Conservation (phyloP, 768 basidiomycete species). For the Tephrocybe sp. region DNA sequence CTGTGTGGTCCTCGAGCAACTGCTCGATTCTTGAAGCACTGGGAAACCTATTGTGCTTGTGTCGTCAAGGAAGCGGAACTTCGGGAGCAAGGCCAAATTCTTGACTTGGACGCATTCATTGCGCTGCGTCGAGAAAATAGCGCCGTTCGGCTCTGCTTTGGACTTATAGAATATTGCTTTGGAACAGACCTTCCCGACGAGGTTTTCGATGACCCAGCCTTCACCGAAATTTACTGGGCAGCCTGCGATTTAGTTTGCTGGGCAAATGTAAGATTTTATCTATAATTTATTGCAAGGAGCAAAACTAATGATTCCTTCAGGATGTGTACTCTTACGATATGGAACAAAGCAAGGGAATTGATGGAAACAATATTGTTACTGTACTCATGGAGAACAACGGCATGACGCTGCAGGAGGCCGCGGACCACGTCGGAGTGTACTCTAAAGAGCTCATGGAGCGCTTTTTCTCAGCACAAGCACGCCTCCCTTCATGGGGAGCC, state of each 20-base stretch:
- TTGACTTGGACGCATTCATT: conserved; percentile 52
- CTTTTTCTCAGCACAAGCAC: conserved; percentile 44
- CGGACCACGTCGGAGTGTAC: conserved; percentile 52
- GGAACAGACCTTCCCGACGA: conserved; percentile 63
- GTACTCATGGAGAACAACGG: conserved; percentile 59
- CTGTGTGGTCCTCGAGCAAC: conserved; percentile 44
- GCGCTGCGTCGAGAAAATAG: conserved; percentile 66
- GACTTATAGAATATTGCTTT: conserved; percentile 57
- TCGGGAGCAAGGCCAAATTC: conserved; percentile 53
- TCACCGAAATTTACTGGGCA: conserved; percentile 53
- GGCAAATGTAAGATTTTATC: conserved; percentile 54
- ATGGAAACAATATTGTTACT: conserved; percentile 66
- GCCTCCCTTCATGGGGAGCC: conserved; percentile 47
- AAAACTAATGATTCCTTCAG: conserved; percentile 37
- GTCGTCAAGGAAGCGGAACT: conserved; percentile 62
- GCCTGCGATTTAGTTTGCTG: conserved; percentile 67
- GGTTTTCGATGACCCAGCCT: conserved; percentile 53
- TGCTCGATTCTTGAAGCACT: conserved; percentile 49
- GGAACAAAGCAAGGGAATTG: conserved; percentile 65
- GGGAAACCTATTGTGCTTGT: conserved; percentile 53
- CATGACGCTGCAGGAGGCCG: conserved; percentile 55
- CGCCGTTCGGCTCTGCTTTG: conserved; percentile 62
- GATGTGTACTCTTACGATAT: conserved; percentile 73
- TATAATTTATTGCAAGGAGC: no score
- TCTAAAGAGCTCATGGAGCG: conserved; percentile 48